These are phyloP conservation scores for Prillingera fragicola DNA, from an alignment of 1,284 basidiomycete species.

Conservation along the genomic window DNA sequence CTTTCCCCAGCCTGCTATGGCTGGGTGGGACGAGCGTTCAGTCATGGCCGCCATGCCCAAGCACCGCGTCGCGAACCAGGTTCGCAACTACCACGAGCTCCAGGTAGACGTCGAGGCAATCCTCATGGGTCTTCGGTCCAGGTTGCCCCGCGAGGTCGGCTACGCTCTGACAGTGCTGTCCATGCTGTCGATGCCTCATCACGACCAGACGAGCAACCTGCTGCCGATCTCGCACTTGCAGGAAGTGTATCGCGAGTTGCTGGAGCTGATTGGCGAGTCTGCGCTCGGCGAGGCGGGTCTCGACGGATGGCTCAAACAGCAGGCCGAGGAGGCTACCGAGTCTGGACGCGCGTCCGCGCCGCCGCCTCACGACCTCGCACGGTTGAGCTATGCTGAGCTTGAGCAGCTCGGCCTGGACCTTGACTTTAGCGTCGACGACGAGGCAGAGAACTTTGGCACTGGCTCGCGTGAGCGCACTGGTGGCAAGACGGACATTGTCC, in stretches of 20 bases:
- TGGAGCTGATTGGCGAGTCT: conserved; percentile 79
- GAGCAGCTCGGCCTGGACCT: conserved; percentile 82
- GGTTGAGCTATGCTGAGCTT: conserved; percentile 75
- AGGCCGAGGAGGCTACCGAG: not conserved
- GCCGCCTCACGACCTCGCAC: conserved; percentile 56
- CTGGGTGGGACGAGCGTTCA: conserved; percentile 75
- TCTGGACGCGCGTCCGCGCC: not conserved
- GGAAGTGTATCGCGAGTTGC: conserved; percentile 78
- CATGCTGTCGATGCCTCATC: conserved; percentile 55
- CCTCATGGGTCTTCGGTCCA: conserved; percentile 80
- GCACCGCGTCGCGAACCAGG: conserved; percentile 57
- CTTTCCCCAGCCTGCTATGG: conserved; percentile 69
- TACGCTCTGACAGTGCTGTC: conserved; percentile 85
- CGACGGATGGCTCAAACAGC: conserved; percentile 39
- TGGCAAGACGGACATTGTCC: conserved; percentile 55
- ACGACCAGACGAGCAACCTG: conserved; percentile 52
- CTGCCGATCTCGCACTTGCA: conserved; percentile 70
- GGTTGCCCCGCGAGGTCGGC: conserved; percentile 74
- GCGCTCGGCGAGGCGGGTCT: conserved; percentile 60
- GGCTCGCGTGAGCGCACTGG: conserved; percentile 18
- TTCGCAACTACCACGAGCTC: conserved; percentile 54
- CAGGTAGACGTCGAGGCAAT: conserved; percentile 84
- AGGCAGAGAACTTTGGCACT: conserved; percentile 48
- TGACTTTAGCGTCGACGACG: conserved; percentile 62
- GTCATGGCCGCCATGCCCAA: conserved; percentile 58